A percentile compares a stretch with the other conserved stretches of the same genome.
Evolutionary conservation across 345 rosid genomes (phyloP).

Genomic region (Pistacia integerrima): DNA sequence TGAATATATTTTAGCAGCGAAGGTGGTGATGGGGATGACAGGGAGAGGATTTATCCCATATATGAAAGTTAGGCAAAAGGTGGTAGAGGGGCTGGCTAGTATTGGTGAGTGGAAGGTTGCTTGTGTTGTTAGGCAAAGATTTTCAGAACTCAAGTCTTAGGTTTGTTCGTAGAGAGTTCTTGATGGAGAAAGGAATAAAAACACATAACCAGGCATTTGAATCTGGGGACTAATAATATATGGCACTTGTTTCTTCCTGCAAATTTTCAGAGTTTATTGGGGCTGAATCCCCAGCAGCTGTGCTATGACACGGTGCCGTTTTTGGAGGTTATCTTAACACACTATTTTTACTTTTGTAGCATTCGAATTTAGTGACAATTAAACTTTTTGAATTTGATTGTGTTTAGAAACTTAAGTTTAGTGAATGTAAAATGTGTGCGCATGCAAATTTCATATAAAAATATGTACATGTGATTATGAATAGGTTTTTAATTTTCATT

Average conservation of each 20-base stretch:
- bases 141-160: slow-evolving; percentile 55
- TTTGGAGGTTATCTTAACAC: too few relatives aligned
- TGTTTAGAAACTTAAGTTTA: too few relatives aligned
- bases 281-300: background rate
- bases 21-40: slow-evolving; percentile 68
- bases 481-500: too few relatives aligned
- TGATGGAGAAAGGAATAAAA: too few relatives aligned
- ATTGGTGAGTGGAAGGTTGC: slow-evolving; percentile 70
- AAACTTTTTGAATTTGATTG: too few relatives aligned
- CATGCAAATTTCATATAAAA: too few relatives aligned
- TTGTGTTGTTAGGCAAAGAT: slow-evolving; percentile 66
- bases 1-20: slow-evolving; percentile 75
- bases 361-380: too few relatives aligned
- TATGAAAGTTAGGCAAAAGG: slow-evolving; percentile 68
- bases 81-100: slow-evolving; percentile 59
- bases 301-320: background rate
- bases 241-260: background rate
- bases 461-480: too few relatives aligned
- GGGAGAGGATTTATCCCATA: slow-evolving; percentile 79
- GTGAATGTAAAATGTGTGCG: too few relatives aligned
- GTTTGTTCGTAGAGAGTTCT: background rate
- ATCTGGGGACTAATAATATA: background rate
- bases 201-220: background rate
- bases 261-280: background rate
- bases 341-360: too few relatives aligned